Evolutionary conservation across 2,329 filamentous ascomycete species (phyloP).

Genomic region (Arthrobotrys pseudoclavata): DNA sequence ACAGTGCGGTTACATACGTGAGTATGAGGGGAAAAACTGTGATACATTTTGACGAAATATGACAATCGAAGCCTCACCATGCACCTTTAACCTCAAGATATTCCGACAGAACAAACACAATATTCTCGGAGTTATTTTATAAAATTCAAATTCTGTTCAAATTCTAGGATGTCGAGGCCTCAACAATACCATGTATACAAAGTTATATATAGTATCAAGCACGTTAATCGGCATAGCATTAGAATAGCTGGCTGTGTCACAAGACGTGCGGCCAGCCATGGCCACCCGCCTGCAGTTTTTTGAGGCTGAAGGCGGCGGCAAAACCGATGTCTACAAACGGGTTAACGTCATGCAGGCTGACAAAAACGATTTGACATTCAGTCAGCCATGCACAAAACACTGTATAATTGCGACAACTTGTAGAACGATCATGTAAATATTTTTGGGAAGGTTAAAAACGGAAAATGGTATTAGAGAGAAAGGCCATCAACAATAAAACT

Average conservation of each 20-base stretch:
- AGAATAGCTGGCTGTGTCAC: constrained; percentile 44
- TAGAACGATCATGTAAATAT: background rate
- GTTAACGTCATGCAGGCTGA: constrained; percentile 46
- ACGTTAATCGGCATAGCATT: constrained; percentile 15
- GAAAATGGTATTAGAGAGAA: constrained; percentile 58
- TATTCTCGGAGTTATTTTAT: background rate
- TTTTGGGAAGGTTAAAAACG: constrained; percentile 32
- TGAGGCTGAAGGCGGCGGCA: constrained; percentile 52
- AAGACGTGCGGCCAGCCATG: constrained; percentile 16
- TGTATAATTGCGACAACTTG: constrained; percentile 2
- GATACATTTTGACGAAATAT: too few species aligned
- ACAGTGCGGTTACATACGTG: constrained; percentile 5
- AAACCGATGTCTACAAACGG: constrained; percentile 25
- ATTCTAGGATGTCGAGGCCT: constrained; percentile 11
- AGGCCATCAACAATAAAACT: constrained; percentile 56
- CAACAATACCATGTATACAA: background rate
- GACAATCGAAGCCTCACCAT: too few species aligned
- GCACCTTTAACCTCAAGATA: too few species aligned
- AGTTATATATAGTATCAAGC: constrained; percentile 54
- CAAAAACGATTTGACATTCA: constrained; percentile 46
- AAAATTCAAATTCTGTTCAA: constrained; percentile 3
- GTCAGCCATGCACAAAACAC: constrained; percentile 19
- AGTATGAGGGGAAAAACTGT: too few species aligned
- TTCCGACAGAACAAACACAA: background rate
- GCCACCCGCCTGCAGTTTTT: constrained; percentile 39